phyloP scores from a whole-genome alignment of 192 early-diverging fungal species.

The Rhizoclosmatium sp. region DNA sequence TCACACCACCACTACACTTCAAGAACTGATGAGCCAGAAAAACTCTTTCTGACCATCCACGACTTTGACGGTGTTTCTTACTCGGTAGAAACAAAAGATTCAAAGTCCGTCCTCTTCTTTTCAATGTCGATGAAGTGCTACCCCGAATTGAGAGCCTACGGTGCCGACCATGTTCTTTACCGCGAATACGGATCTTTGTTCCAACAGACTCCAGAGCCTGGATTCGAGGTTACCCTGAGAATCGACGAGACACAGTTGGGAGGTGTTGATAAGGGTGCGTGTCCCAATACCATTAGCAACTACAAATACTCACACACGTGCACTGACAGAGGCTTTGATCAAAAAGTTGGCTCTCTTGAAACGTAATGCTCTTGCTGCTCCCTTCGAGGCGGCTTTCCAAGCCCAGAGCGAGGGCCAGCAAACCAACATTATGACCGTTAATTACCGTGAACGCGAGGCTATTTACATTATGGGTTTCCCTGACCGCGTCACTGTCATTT shows the following conservation, averaged over 20 bases:
- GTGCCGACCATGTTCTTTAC: slow-evolving; percentile 83
- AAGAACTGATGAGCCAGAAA: slow-evolving; percentile 43
- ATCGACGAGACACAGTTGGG: slow-evolving; percentile 84
- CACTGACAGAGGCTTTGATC: slow-evolving; percentile 70
- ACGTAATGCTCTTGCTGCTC: slow-evolving; percentile 92
- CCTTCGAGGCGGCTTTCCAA: slow-evolving; percentile 89
- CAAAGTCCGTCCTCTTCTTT: slow-evolving; percentile 61
- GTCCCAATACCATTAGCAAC: not conserved
- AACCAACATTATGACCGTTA: slow-evolving; percentile 86
- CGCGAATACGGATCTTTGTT: slow-evolving; percentile 83
- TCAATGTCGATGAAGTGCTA: slow-evolving; percentile 89
- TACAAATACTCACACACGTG: not conserved
- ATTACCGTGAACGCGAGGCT: slow-evolving; percentile 93
- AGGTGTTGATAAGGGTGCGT: slow-evolving; percentile 70
- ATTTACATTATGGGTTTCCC: slow-evolving; percentile 89
- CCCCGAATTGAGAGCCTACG: slow-evolving; percentile 78
- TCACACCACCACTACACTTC: not conserved
- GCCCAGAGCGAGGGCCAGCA: slow-evolving; percentile 80
- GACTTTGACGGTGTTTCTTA: slow-evolving; percentile 98
- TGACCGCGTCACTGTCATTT: slow-evolving; percentile 97
- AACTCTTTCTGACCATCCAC: slow-evolving; percentile 72
- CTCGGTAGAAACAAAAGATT: slow-evolving; percentile 74
- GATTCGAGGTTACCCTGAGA: slow-evolving; percentile 83
- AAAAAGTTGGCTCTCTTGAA: slow-evolving; percentile 89
- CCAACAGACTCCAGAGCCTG: slow-evolving; percentile 46